phyloP scores from a whole-genome alignment of 371 early-diverging fungal genomes.

The Mortierella sp. region DNA sequence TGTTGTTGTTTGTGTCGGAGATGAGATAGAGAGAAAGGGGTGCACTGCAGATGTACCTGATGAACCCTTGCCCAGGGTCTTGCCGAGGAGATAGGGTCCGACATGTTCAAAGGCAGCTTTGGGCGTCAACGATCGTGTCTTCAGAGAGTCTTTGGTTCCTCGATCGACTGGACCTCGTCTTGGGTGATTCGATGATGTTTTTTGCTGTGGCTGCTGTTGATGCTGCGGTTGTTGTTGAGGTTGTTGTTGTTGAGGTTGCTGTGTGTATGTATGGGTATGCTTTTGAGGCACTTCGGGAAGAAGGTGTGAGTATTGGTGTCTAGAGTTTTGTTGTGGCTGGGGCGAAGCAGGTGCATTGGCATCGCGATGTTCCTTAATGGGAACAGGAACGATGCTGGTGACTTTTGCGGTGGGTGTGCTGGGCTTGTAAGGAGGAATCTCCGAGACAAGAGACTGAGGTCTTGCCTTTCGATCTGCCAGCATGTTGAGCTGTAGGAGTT shows the following conservation, averaged over 20 bases:
- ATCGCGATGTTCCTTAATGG: constrained; percentile 26
- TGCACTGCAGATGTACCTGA: constrained; percentile 64
- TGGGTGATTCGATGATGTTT: constrained; percentile 21
- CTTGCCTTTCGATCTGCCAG: constrained; percentile 31
- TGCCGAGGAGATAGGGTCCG: constrained; percentile 85
- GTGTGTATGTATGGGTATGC: neutral
- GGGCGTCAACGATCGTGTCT: constrained; percentile 26
- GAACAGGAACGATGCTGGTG: neutral
- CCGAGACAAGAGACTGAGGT: constrained; percentile 29
- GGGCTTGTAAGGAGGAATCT: constrained; percentile 32
- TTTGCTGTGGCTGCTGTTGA: neutral
- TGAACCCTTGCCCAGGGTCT: constrained; percentile 86
- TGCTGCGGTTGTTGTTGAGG: constrained; percentile 10
- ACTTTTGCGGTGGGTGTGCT: constrained; percentile 3
- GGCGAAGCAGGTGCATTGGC: constrained; percentile 32
- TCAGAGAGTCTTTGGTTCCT: constrained; percentile 35
- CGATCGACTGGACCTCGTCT: constrained; percentile 41
- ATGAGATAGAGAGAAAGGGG: neutral
- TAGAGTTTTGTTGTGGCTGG: constrained; percentile 39
- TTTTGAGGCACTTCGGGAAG: constrained; percentile 9
- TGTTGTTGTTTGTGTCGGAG: neutral
- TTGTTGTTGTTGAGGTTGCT: neutral
- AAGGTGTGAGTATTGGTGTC: constrained; percentile 21
- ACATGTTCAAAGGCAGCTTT: constrained; percentile 58
- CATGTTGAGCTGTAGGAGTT: constrained; percentile 11